Evolutionary conservation across 2,329 filamentous ascomycete genomes (phyloP).

Genomic region (Arthrinium puccinioides): DNA sequence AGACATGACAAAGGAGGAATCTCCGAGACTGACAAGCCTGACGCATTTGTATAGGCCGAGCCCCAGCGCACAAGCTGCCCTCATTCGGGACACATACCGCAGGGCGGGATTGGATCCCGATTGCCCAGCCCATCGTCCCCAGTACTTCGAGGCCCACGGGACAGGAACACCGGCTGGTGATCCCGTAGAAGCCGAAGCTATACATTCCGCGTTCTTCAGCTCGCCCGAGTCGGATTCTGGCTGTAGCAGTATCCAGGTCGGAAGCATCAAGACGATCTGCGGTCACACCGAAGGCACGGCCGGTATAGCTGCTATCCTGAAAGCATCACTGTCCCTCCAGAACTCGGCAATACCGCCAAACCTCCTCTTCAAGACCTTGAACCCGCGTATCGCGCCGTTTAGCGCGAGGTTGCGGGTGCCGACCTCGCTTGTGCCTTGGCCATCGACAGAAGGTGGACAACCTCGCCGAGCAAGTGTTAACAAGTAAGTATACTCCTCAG

Average conservation of each 20-base stretch:
- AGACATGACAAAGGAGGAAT: no score
- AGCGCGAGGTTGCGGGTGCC: neutral
- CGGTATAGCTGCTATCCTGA: constrained; percentile 8
- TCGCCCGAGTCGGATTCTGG: no score
- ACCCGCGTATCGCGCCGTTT: constrained; percentile 3
- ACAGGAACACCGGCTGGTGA: constrained; percentile 54
- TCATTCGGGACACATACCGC: constrained; percentile 37
- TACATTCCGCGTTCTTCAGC: constrained; percentile 34
- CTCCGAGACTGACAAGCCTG: no score
- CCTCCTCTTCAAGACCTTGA: constrained; percentile 4
- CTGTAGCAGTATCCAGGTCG: constrained; percentile 4
- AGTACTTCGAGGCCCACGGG: constrained; percentile 28
- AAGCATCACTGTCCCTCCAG: constrained; percentile 3
- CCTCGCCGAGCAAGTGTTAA: constrained; percentile 2
- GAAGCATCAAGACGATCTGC: constrained; percentile 7
- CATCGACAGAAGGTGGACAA: neutral
- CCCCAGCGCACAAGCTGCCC: constrained; percentile 29
- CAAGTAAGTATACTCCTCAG: constrained; percentile 7
- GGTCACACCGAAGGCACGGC: constrained; percentile 7
- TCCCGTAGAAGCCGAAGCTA: constrained; percentile 39
- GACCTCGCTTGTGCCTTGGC: neutral
- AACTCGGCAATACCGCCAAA: constrained; percentile 7
- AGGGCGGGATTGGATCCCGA: constrained; percentile 31
- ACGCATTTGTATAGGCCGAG: no score
- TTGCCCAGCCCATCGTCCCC: constrained; percentile 7